phyloP scores from a whole-genome alignment of 805 yeast species.

The Lachancea fermentati region DNA sequence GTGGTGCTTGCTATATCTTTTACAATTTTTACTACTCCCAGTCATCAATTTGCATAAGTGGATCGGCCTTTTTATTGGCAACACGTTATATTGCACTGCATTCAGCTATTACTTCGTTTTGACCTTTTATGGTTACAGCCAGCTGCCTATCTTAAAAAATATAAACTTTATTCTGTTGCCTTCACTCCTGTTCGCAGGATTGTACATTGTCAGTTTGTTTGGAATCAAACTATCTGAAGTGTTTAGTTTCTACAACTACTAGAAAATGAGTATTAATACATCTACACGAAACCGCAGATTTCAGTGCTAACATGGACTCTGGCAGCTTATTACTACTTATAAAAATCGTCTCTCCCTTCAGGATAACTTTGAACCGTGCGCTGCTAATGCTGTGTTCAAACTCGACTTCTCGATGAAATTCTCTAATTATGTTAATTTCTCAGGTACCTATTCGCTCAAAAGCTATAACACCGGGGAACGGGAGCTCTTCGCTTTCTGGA shows the following conservation, averaged over 20 bases:
- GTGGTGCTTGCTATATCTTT: constrained; percentile 68
- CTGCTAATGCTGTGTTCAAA: no score
- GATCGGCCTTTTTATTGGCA: constrained; percentile 68
- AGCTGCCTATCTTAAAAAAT: constrained; percentile 59
- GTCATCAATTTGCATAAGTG: constrained; percentile 58
- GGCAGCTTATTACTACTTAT: no score
- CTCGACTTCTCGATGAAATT: no score
- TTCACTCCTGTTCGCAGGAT: constrained; percentile 50
- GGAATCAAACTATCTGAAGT: constrained; percentile 70
- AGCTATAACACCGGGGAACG: constrained; percentile 5
- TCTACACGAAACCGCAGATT: background rate
- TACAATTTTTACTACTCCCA: constrained; percentile 74
- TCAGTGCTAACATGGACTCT: no score
- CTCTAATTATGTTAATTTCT: background rate
- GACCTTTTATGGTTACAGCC: constrained; percentile 84
- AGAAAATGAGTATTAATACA: background rate
- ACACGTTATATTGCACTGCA: constrained; percentile 69
- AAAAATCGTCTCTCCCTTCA: no score
- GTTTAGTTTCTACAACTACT: constrained; percentile 23
- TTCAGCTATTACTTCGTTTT: constrained; percentile 70
- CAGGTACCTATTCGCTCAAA: constrained; percentile 1
- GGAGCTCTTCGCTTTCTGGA: background rate
- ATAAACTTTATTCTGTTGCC: constrained; percentile 61
- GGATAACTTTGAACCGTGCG: no score
- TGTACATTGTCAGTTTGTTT: constrained; percentile 56